Base-by-base conservation (phyloP, 2,329 filamentous ascomycete genomes). In the Clarireedia paspali region DNA sequence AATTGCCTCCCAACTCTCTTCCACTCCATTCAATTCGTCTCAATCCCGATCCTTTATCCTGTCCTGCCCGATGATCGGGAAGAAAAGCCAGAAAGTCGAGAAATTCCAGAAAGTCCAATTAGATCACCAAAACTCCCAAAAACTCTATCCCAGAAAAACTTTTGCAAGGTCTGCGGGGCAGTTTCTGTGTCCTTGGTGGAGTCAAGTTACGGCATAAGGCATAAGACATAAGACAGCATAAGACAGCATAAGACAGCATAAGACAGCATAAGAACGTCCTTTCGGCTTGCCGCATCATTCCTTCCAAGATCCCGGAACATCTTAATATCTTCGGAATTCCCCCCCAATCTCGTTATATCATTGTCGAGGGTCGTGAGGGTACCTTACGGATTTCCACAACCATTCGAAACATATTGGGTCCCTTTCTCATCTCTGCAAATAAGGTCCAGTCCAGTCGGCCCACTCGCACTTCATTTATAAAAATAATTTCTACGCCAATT, bases 401-500 rank as follows among this genome's bases (percentile, higher is more conserved):
- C 30, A 14, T 30, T 53, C 44, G 34, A 53, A 48, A 48, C 51
- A 53, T 47, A 17, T 48, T 53, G 48, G 27, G 10, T 48, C 23
- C 23, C 34, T 34, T 48, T 47, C 40, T 53, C 34, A 30, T 47
- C n/a, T 48, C 45, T 48, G 5, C 47, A 26, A 10, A 47, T 20
- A 39, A 17, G 15, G 30, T 39, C 51, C 51, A 53, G 23, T 47
- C 47, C 42, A 47, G 47, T 47, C 36, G 51, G 39, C 23, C 51
- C 51, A 48, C 44, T 38, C 47, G 17, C 23, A 30, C 36, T 53
- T 39, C 47, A 40, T 48, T 47, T 53, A 47, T 48, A 53, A 6
- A 38, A 17, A 47, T 48, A 7, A 39, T 26, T 17, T 30, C 5
- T 12, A 47, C 47, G 23, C 27, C 26, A 26, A 40, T 53, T 34